phyloP scores from a whole-genome alignment of 169 alveolate species.

The Amoebophrya sp. region DNA sequence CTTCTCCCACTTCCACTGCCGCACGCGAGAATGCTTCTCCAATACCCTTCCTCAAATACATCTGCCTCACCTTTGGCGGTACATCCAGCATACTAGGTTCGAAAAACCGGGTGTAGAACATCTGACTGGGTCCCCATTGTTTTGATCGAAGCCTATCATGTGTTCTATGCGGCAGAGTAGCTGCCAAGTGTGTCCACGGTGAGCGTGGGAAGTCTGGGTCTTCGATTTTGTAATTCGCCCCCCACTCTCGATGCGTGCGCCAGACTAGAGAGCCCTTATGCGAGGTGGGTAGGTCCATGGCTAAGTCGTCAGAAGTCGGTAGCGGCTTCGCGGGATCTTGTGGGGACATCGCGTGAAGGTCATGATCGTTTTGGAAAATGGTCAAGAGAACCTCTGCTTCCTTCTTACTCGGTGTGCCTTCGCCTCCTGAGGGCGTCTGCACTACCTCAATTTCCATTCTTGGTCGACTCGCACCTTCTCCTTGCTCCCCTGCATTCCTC shows the following conservation, averaged over 20 bases:
- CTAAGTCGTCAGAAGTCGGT: neutral
- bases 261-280: neutral
- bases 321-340: too few species aligned
- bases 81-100: neutral
- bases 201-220: neutral
- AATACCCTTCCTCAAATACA: neutral
- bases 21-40: neutral
- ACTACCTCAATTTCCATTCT: too few species aligned
- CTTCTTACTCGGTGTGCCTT: too few species aligned
- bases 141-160: neutral
- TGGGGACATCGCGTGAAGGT: too few species aligned
- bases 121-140: neutral
- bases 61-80: neutral
- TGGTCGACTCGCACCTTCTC: too few species aligned
- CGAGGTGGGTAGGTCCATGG: neutral
- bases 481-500: too few species aligned
- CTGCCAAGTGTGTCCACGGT: neutral
- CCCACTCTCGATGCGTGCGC: neutral
- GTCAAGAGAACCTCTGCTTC: too few species aligned
- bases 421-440: too few species aligned
- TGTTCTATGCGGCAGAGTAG: neutral
- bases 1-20: neutral
- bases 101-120: neutral
- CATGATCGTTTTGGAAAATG: too few species aligned
- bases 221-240: neutral